Evolutionary conservation across 306 rosid species (phyloP).

Genomic region (Vigna nakashimae): DNA sequence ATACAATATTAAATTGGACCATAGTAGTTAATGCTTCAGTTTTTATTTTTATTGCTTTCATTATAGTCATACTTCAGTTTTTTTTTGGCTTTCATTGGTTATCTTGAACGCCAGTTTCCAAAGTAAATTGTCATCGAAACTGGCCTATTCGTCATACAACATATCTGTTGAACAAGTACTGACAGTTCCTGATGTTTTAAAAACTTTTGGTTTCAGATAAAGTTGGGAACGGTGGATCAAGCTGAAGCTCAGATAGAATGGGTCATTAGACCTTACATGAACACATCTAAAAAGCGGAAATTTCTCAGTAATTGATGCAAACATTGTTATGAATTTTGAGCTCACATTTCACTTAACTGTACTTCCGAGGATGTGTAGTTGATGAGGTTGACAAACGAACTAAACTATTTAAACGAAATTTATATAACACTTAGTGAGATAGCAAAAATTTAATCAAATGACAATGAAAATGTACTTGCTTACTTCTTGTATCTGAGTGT

Average conservation of each 20-base stretch:
- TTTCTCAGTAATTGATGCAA: constrained; percentile 64
- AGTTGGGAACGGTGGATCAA: constrained; percentile 88
- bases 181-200: constrained; percentile 21
- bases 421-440: background rate
- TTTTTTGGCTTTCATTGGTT: background rate
- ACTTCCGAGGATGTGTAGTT: constrained; percentile 16
- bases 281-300: constrained; percentile 67
- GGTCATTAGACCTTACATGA: constrained; percentile 86
- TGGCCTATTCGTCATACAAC: background rate
- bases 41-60: background rate
- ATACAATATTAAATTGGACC: background rate
- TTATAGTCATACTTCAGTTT: background rate
- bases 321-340: constrained; percentile 3
- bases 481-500: background rate
- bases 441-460: background rate
- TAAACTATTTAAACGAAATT: constrained; percentile 11
- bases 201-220: constrained; percentile 55
- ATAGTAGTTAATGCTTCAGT: background rate
- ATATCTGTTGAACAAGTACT: constrained; percentile 8
- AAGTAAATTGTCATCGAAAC: too few species aligned
- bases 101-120: background rate
- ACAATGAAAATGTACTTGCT: constrained; percentile 1
- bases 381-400: background rate
- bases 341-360: background rate
- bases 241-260: constrained; percentile 81